phyloP scores from a whole-genome alignment of 1,284 basidiomycete genomes.

The Ganoderma lucidum region DNA sequence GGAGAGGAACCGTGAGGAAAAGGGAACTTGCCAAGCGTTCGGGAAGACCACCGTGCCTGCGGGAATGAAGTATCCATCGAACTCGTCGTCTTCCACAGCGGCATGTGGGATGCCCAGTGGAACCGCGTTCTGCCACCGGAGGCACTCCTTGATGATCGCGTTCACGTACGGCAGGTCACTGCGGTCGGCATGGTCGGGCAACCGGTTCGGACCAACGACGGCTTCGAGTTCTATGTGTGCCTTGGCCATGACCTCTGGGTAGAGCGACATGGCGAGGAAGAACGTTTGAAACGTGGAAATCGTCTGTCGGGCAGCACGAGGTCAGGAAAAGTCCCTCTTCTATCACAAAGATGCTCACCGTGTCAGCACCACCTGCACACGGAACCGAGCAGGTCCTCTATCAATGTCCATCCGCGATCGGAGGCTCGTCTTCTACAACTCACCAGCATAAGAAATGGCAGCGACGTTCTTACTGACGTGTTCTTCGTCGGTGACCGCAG shows the following conservation, averaged over 20 bases:
- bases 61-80: constrained; percentile 32
- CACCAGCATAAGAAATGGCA: constrained; percentile 34
- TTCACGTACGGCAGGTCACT: constrained; percentile 25
- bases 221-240: constrained; percentile 26
- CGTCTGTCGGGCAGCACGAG: constrained; percentile 13
- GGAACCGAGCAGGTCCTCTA: background rate
- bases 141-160: constrained; percentile 32
- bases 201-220: constrained; percentile 25
- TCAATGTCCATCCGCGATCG: background rate
- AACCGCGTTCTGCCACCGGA: constrained; percentile 28
- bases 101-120: constrained; percentile 27
- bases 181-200: constrained; percentile 28
- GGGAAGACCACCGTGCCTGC: constrained; percentile 37
- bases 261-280: constrained; percentile 31
- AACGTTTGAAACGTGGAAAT: constrained; percentile 32
- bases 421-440: background rate
- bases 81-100: constrained; percentile 32
- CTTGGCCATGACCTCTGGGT: constrained; percentile 22
- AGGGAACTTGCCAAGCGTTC: constrained; percentile 30
- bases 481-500: constrained; percentile 20
- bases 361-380: constrained; percentile 32
- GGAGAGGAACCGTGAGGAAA: background rate
- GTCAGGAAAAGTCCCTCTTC: background rate
- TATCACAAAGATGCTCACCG: constrained; percentile 19
- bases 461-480: constrained; percentile 30